These are phyloP conservation scores for Rosa lucieae DNA, from an alignment of 306 rosid genomes.

Conservation along the genomic window DNA sequence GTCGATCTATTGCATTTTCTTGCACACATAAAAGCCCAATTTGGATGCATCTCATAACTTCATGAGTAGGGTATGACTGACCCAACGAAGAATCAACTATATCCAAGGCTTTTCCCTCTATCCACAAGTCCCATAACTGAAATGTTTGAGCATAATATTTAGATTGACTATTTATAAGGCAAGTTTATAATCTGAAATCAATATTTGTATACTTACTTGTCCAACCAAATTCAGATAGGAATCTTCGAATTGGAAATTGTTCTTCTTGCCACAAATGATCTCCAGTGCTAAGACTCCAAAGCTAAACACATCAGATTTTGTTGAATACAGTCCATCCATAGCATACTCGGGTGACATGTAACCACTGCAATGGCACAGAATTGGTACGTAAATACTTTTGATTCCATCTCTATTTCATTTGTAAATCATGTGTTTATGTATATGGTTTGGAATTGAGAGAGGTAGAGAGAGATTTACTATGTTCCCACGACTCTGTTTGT, in stretches of 20 bases:
- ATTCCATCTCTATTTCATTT: background rate
- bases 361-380: constrained; percentile 26
- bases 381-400: background rate
- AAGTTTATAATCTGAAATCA: background rate
- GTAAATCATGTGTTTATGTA: background rate
- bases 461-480: constrained; percentile 42
- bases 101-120: constrained; percentile 27
- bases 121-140: constrained; percentile 42
- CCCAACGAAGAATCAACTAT: constrained; percentile 24
- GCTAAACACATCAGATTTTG: constrained; percentile 35
- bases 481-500: constrained; percentile 67
- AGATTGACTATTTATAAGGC: background rate
- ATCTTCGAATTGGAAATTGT: constrained; percentile 24
- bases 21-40: constrained; percentile 44
- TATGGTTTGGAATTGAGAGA: constrained; percentile 13
- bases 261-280: constrained; percentile 32
- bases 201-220: constrained; percentile 22
- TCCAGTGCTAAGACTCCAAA: constrained; percentile 34
- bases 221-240: constrained; percentile 34
- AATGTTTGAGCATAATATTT: background rate
- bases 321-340: constrained; percentile 37
- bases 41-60: constrained; percentile 33
- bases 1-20: constrained; percentile 40
- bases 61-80: constrained; percentile 14
- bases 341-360: constrained; percentile 42